Percentiles rank a stretch among this genome's conserved stretches.
Conservation (phyloP, 1,284 basidiomycete species). For the Mycocalia duriaeana region DNA sequence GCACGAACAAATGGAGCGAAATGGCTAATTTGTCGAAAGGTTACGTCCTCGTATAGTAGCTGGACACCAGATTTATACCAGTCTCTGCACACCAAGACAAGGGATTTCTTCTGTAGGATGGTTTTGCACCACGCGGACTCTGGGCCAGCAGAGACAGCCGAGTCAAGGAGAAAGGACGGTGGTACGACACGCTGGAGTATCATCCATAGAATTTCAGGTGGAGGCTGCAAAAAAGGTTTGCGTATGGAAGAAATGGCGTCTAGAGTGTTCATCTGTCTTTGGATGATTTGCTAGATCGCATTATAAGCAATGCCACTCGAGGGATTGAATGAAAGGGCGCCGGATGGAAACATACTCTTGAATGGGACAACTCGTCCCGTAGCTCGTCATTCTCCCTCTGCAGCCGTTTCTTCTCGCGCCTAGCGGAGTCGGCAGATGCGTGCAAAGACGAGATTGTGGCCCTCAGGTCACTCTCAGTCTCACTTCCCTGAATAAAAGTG, state of each 20-base stretch:
- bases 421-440: neutral
- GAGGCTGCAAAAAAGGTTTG: conserved; percentile 1
- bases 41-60: conserved; percentile 12
- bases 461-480: too few relatives aligned
- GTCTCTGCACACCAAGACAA: conserved; percentile 11
- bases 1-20: conserved; percentile 9
- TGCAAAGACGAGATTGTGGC: neutral
- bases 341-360: neutral
- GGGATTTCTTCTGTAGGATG: conserved; percentile 8
- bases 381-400: conserved; percentile 1
- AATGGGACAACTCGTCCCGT: neutral
- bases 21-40: conserved; percentile 10
- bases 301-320: neutral
- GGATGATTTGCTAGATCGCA: neutral
- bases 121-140: conserved; percentile 9
- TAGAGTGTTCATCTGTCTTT: neutral
- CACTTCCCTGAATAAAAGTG: too few relatives aligned
- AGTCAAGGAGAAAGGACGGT: conserved; percentile 8
- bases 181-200: conserved; percentile 3
- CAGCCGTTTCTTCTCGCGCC: conserved; percentile 1
- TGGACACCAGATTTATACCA: conserved; percentile 11
- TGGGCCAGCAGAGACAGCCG: conserved; percentile 6
- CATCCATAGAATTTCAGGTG: conserved; percentile 5
- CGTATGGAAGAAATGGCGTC: neutral
- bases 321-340: neutral